Base-by-base conservation (phyloP, 352 stramenopile species). In the Globisporangium carolinianum region DNA sequence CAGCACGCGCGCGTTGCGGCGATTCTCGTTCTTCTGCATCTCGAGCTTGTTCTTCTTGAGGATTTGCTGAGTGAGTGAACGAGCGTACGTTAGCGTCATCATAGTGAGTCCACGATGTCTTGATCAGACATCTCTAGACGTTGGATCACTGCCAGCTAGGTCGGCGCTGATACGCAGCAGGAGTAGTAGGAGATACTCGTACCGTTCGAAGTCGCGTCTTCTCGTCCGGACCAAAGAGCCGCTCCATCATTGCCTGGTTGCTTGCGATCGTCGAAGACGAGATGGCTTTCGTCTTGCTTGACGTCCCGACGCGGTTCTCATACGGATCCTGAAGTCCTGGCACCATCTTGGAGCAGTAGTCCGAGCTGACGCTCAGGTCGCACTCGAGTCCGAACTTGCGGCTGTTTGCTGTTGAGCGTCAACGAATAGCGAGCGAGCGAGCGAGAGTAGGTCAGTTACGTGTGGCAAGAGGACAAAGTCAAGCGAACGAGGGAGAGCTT, bases 21-120 rank as follows among this genome's bases (percentile, higher is more conserved):
- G 72, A 50, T 83, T 79, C 18, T 91, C 82, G 39, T 73, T 79
- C 53, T 92, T 92, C 57, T 88, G 77, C 1, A 86, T 53, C 58
- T 92, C 79, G 48, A 86, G 67, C 47, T 89, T 89, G 67, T 87
- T 89, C 53, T 90, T 92, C 61, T 90, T 92, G 35, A 88, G 72
- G 51, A 86, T 65, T 81, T 87, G 77, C 76, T 87, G 55, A 3
- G 36, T 10, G 17, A 53, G 24, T 53, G 7, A n/a, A n/a, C 24
- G 24, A 24, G 2, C 24, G 24, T 24, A 24, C 24, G 24, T 24
- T 24, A 24, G 24, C 24, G 24, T 24, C 24, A 24, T 24, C 24
- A 2, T 24, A 24, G 2, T 24, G 24, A 24, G 24, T 24, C 2
- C 24, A 24, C 24, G 2, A 24, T 24, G 24, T 24, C 24, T 24